These are phyloP conservation scores for Diaporthe batatas DNA, from an alignment of 2,329 filamentous ascomycete species.

Conservation along the genomic window DNA sequence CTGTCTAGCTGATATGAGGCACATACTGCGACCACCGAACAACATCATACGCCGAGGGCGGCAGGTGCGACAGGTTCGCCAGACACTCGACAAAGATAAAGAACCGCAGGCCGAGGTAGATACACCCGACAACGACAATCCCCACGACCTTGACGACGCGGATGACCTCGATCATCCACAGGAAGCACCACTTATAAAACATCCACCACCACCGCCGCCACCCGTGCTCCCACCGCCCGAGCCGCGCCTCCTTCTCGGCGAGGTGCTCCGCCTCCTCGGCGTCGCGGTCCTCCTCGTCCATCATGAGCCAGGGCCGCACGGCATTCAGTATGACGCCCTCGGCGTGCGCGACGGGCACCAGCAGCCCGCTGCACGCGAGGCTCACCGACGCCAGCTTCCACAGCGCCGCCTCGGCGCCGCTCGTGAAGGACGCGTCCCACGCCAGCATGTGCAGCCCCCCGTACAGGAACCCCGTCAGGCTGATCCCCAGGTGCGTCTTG, in stretches of 20 bases:
- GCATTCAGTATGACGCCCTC: slow-evolving; percentile 29
- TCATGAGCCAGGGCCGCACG: slow-evolving; percentile 29
- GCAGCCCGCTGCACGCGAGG: slow-evolving; percentile 27
- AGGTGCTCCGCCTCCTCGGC: slow-evolving; percentile 37
- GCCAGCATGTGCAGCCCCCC: slow-evolving; percentile 37
- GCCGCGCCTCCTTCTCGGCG: slow-evolving; percentile 6
- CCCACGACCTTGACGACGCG: slow-evolving; percentile 29
- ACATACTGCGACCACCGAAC: slow-evolving; percentile 38
- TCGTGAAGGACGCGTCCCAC: slow-evolving; percentile 34
- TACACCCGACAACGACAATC: neutral
- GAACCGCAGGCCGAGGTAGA: slow-evolving; percentile 26
- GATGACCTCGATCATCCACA: slow-evolving; percentile 37
- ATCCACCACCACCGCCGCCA: slow-evolving; percentile 26
- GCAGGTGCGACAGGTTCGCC: slow-evolving; percentile 29
- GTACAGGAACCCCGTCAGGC: slow-evolving; percentile 33
- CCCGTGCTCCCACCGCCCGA: slow-evolving; percentile 19
- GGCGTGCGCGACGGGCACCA: slow-evolving; percentile 33
- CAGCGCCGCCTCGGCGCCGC: neutral
- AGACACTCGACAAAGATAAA: slow-evolving; percentile 36
- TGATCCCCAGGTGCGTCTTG: slow-evolving; percentile 36
- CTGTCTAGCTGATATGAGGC: slow-evolving; percentile 38
- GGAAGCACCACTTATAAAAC: slow-evolving; percentile 34
- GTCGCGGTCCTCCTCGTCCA: slow-evolving; percentile 38
- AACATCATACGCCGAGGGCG: slow-evolving; percentile 28
- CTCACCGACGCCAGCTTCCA: slow-evolving; percentile 26